Conservation (phyloP, 2,329 filamentous ascomycete species). For the Pseudocercospora fuligena region DNA sequence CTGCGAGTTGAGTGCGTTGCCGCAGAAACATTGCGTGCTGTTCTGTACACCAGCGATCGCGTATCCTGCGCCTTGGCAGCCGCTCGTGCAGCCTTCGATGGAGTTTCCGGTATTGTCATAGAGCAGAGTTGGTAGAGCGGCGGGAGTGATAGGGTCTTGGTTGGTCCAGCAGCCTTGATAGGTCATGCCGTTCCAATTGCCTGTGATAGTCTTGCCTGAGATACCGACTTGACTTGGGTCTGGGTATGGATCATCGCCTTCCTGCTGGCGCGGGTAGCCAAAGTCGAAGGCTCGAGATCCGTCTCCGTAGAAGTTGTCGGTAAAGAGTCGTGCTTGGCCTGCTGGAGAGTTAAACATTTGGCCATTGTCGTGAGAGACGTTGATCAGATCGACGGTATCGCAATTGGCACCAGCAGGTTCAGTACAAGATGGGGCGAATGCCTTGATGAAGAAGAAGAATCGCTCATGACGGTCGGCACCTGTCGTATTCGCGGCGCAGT, state of each 20-base stretch:
- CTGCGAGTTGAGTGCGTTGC: slow-evolving; percentile 33
- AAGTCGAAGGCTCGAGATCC: slow-evolving; percentile 38
- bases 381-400: slow-evolving; percentile 41
- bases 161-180: slow-evolving; percentile 44
- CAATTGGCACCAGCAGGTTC: slow-evolving; percentile 33
- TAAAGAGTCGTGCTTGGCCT: slow-evolving; percentile 41
- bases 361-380: slow-evolving; percentile 40
- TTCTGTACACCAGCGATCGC: slow-evolving; percentile 42
- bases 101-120: slow-evolving; percentile 33
- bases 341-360: slow-evolving; percentile 41
- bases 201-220: slow-evolving; percentile 13
- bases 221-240: slow-evolving; percentile 5
- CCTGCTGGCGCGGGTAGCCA: slow-evolving; percentile 39
- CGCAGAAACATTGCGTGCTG: slow-evolving; percentile 41
- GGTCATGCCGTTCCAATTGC: slow-evolving; percentile 34
- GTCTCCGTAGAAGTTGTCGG: slow-evolving; percentile 43
- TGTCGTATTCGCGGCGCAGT: slow-evolving; percentile 38
- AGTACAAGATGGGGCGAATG: slow-evolving; percentile 38
- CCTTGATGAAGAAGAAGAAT: slow-evolving; percentile 44
- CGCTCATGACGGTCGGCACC: slow-evolving; percentile 44
- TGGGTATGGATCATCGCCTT: slow-evolving; percentile 39
- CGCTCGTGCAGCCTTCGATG: slow-evolving; percentile 37
- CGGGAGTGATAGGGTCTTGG: slow-evolving; percentile 23
- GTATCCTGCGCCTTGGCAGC: slow-evolving; percentile 38
- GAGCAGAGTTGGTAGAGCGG: slow-evolving; percentile 32